A percentile compares a stretch with the other conserved stretches of the same genome.
Evolutionary conservation across 2,329 filamentous ascomycete species (phyloP).

Genomic region (Alternaria gansuensis): DNA sequence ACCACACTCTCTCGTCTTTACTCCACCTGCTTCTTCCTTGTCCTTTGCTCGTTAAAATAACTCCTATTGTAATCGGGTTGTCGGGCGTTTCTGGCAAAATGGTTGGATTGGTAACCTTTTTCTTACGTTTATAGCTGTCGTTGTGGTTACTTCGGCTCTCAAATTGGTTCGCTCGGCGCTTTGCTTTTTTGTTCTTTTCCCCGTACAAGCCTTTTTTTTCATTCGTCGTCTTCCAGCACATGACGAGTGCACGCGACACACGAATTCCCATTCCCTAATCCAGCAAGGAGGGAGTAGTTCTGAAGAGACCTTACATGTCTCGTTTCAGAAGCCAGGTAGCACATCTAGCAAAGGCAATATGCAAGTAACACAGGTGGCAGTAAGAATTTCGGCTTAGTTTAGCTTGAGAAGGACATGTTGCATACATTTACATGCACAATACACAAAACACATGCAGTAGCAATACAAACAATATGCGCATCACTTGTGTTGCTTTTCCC

Average conservation of each 20-base stretch:
- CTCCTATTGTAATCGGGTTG: conserved; percentile 34
- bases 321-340: background rate
- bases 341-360: background rate
- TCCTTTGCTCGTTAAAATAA: conserved; percentile 15
- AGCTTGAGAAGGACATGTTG: background rate
- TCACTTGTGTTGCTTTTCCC: background rate
- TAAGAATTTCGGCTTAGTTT: background rate
- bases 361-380: background rate
- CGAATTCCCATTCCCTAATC: conserved; percentile 27
- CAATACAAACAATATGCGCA: conserved; percentile 7
- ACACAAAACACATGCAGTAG: background rate
- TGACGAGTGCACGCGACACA: conserved; percentile 39
- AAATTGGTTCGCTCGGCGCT: conserved; percentile 7
- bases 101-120: conserved; percentile 24
- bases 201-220: conserved; percentile 8
- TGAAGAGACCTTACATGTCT: conserved; percentile 4
- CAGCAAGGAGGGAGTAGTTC: background rate
- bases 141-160: conserved; percentile 11
- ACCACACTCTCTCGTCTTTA: conserved; percentile 19
- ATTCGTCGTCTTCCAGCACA: conserved; percentile 27
- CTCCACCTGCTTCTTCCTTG: conserved; percentile 21
- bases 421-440: conserved; percentile 7
- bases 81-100: conserved; percentile 17
- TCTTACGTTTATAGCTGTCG: conserved; percentile 13
- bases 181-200: conserved; percentile 6